phyloP scores from a whole-genome alignment of 352 stramenopile genomes.

The Phytophthora syringae region DNA sequence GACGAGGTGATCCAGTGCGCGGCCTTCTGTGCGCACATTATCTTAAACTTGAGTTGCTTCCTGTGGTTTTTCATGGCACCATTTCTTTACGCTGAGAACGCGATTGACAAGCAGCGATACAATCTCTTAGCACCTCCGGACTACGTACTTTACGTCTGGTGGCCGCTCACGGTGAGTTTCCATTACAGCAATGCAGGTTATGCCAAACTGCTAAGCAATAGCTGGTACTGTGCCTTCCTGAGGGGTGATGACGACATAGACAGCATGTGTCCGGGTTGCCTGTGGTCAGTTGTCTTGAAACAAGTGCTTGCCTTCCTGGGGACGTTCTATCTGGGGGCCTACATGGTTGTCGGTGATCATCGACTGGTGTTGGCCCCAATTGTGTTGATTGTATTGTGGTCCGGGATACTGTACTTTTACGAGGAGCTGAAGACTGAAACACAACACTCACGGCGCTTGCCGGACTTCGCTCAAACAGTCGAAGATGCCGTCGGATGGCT shows the following conservation, averaged over 20 bases:
- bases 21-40: too few relatives aligned
- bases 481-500: not conserved
- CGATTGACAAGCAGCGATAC: not conserved
- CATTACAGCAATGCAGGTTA: slow-evolving; percentile 12
- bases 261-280: too few relatives aligned
- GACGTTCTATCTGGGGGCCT: not conserved
- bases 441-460: not conserved
- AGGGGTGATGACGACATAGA: too few relatives aligned
- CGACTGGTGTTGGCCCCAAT: not conserved
- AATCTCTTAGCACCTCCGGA: slow-evolving; percentile 1
- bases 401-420: not conserved
- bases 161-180: not conserved
- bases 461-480: too few relatives aligned
- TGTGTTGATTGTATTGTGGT: not conserved
- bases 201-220: too few relatives aligned
- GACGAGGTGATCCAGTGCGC: too few relatives aligned
- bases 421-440: not conserved
- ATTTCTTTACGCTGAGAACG: too few relatives aligned
- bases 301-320: not conserved
- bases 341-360: not conserved
- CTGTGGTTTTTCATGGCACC: too few relatives aligned
- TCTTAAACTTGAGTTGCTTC: too few relatives aligned
- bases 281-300: too few relatives aligned
- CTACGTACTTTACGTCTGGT: not conserved
- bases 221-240: too few relatives aligned